Evolutionary conservation across 768 basidiomycete species (phyloP).

Genomic region (Piloderma croceum): DNA sequence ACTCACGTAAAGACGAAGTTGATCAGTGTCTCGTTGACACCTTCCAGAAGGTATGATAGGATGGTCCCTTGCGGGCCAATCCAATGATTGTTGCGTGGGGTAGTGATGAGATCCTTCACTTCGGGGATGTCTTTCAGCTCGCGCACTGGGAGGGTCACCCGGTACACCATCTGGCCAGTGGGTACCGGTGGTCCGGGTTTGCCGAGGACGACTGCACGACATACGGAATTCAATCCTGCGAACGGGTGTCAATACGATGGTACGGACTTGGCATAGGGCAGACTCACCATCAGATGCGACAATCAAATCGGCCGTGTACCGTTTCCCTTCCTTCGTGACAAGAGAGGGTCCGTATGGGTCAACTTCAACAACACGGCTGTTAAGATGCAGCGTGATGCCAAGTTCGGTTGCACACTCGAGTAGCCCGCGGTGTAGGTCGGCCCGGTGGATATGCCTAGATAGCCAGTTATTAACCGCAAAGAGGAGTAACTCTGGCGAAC

Average conservation of each 20-base stretch:
- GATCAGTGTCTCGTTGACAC: slow-evolving; percentile 10
- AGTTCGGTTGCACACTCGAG: slow-evolving; percentile 9
- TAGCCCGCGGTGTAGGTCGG: slow-evolving; percentile 12
- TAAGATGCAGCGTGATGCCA: slow-evolving; percentile 4
- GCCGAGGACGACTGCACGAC: slow-evolving; percentile 6
- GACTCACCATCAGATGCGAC: slow-evolving; percentile 14
- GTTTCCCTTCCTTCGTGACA: no score
- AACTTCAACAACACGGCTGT: no score
- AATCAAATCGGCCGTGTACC: slow-evolving; percentile 10
- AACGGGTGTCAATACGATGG: no score
- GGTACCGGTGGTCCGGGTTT: slow-evolving; percentile 5
- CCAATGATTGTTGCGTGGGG: slow-evolving; percentile 12
- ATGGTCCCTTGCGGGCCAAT: slow-evolving; percentile 11
- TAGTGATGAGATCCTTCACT: slow-evolving; percentile 11
- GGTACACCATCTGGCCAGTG: slow-evolving; percentile 13
- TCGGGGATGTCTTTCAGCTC: slow-evolving; percentile 9
- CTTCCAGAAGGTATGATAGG: slow-evolving; percentile 10
- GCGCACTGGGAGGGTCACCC: slow-evolving; percentile 10
- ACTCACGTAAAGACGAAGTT: slow-evolving; percentile 13
- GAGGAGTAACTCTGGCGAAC: not conserved
- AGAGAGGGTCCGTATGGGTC: no score
- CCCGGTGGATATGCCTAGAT: slow-evolving; percentile 13
- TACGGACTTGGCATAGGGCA: no score
- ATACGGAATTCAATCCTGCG: slow-evolving; percentile 11
- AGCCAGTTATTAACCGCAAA: no score